Evolutionary conservation across 495 filamentous ascomycete genomes (phyloP), one percentile per base, ranked within the genome.

Genomic region (Aspergillus cavernicola): DNA sequence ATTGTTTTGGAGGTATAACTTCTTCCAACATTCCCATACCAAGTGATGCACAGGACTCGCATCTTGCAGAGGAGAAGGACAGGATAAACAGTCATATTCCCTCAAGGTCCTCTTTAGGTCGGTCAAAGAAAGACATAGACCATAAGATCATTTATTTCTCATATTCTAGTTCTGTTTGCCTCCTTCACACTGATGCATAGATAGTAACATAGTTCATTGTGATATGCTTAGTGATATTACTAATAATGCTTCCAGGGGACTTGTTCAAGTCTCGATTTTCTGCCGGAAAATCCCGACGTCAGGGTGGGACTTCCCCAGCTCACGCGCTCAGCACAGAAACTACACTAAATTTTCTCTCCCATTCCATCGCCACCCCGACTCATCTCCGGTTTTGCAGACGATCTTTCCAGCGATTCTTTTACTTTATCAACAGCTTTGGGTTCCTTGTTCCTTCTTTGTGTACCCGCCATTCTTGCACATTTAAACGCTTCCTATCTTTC

Each of bases 211-310:
- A n/a, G n/a, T n/a, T n/a, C n/a, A n/a, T n/a, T n/a, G n/a, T n/a
- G n/a, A n/a, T n/a, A n/a, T n/a, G n/a, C n/a, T n/a, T n/a, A n/a
- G n/a, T n/a, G n/a, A n/a, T n/a, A n/a, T 96, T 47, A 70, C 35
- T 38, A 38, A 38, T 38, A 86, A 28, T 98, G 97, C 79, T 43
- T 81, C 80, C 58, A 98, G 93, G 4, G 78, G 81, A 24, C 97
- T 97, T 66, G 75, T 78, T 32, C 93, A 98, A 74, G 82, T 89
- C 24, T 28, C 32, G n/a, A 11, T 29, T 50, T 56, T 56, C 55
- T 56, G 61, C 57, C 61, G 61, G 55, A 20, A 58, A 56, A 48
- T 56, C 49, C 57, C 61, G 61, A 53, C 42, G 20, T 52, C 49
- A 49, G 50, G 48, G 44, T 44, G 35, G 11, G 22, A 19, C 29